Evolutionary conservation across 768 basidiomycete genomes (phyloP), one percentile per base, ranked within the genome.

Genomic region (Tulasnella sp.): DNA sequence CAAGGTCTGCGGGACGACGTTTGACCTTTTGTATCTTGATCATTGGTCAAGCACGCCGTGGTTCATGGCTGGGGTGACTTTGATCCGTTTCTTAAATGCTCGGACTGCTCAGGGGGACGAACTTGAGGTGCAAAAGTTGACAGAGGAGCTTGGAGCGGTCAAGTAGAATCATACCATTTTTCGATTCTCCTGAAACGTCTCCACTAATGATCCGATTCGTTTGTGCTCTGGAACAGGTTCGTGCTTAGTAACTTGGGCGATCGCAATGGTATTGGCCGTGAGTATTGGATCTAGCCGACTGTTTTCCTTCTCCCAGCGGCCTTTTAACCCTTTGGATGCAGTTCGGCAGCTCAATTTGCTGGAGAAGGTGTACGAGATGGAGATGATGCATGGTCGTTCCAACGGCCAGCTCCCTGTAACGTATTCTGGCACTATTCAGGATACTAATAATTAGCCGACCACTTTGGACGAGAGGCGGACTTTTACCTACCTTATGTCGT

Each of bases 71-170:
- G 85, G 84, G 2, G 74, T 82, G 29, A 81, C 84, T 9, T 74
- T 88, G 21, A 76, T 80, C 15, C 77, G 83, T 12, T 86, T 85
- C 67, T 68, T 85, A 30, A 78, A 80, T 62, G 81, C 80, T 29
- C 80, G 83, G 2, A 72, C 80, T 38, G 79, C 83, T 34, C 75
- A 75, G 3, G 76, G 79, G n/a, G 77, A 76, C 54, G 65, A 71
- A 22, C 80, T 81, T 25, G 82, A 83, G 66, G 73, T 78, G 17
- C 65, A 75, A 1, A 80, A 77, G 11, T 67, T 87, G 5, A 78
- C 77, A n/a, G 70, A 74, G 11, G 85, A 89, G 68, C 70, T 87
- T 25, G 79, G 80, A 54, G 84, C 83, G 65, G 74, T 87, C n/a
- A 75, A 78, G 84, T 84, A n/a, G n/a, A n/a, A n/a, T n/a, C n/a